These are phyloP conservation scores for Dipteronia sinensis DNA, from an alignment of 345 rosid species.

Conservation along the genomic window DNA sequence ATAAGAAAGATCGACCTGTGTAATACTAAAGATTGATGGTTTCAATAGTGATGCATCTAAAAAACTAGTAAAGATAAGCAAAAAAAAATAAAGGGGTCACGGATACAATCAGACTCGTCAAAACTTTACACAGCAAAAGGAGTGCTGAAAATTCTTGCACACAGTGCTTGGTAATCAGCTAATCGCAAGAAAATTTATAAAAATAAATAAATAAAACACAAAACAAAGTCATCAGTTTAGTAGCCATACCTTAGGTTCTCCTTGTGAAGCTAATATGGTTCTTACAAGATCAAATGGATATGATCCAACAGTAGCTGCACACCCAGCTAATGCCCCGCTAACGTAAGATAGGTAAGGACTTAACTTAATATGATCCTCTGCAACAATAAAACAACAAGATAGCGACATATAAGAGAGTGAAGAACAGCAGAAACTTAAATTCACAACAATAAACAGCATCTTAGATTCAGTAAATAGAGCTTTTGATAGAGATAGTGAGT, in stretches of 20 bases:
- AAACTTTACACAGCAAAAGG: neutral
- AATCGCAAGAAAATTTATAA: neutral
- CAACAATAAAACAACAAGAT: slow-evolving; percentile 28
- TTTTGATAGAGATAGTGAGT: neutral
- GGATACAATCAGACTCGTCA: neutral
- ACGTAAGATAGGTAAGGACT: slow-evolving; percentile 80
- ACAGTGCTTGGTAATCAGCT: neutral
- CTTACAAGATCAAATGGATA: slow-evolving; percentile 97
- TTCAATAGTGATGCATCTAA: neutral
- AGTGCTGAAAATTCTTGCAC: neutral
- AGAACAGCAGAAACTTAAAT: neutral
- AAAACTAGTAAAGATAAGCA: neutral
- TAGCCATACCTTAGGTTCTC: slow-evolving; percentile 86
- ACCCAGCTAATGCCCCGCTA: slow-evolving; percentile 94
- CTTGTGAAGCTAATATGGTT: slow-evolving; percentile 93
- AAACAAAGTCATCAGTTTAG: neutral
- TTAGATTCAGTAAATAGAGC: neutral
- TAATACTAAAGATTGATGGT: neutral
- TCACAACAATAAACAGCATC: neutral
- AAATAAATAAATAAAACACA: slow-evolving; percentile 1
- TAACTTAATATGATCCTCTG: slow-evolving; percentile 85
- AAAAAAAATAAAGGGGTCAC: neutral
- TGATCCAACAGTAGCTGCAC: slow-evolving; percentile 96
- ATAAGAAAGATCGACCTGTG: neutral
- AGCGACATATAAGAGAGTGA: neutral